phyloP scores from a whole-genome alignment of 2,329 filamentous ascomycete genomes.

The Scedosporium boydii region DNA sequence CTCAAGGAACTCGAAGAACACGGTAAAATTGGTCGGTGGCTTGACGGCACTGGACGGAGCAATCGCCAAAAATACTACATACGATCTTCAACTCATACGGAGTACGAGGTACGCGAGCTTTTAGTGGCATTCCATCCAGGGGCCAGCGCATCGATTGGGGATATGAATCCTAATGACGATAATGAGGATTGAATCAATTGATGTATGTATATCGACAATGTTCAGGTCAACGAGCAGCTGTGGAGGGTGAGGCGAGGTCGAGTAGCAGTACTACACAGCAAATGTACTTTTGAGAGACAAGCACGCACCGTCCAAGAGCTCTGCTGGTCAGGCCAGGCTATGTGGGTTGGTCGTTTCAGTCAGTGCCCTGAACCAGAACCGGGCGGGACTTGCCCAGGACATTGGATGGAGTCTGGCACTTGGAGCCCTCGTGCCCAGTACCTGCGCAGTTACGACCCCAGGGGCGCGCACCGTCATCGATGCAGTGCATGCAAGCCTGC shows the following conservation, averaged over 20 bases:
- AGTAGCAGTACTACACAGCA: not conserved
- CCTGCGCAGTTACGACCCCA: not conserved
- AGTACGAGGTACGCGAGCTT: not conserved
- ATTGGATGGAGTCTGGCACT: not conserved
- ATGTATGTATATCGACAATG: too few relatives aligned
- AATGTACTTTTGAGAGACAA: too few relatives aligned
- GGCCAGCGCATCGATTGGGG: not conserved
- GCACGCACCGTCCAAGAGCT: not conserved
- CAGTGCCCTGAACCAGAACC: slow-evolving; percentile 2
- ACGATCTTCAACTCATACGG: too few relatives aligned
- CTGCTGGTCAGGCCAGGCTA: not conserved
- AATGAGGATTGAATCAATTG: too few relatives aligned
- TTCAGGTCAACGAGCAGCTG: too few relatives aligned
- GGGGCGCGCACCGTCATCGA: not conserved
- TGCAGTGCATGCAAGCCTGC: not conserved
- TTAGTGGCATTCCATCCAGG: not conserved
- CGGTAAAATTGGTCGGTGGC: not conserved
- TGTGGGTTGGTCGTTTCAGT: slow-evolving; percentile 1
- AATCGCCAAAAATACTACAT: too few relatives aligned
- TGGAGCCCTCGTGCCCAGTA: not conserved
- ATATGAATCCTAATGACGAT: too few relatives aligned
- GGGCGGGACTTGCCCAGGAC: not conserved
- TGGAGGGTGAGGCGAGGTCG: too few relatives aligned
- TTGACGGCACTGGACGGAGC: not conserved
- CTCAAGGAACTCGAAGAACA: not conserved